These are phyloP conservation scores for Leptographium flavum DNA, from an alignment of 2,329 filamentous ascomycete genomes.

Conservation along the genomic window DNA sequence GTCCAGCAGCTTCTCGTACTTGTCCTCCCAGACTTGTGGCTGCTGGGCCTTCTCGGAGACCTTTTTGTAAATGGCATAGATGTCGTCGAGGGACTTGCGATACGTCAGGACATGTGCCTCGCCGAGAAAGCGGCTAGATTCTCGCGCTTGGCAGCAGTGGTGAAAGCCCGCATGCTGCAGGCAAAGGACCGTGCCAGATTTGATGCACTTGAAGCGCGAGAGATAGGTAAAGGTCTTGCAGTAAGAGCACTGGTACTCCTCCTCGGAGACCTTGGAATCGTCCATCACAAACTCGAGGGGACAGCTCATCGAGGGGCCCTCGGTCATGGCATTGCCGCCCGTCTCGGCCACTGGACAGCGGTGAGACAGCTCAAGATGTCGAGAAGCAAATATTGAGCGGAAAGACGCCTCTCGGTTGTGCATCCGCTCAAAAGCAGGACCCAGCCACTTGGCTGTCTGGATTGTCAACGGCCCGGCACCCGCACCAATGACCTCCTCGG, in stretches of 20 bases:
- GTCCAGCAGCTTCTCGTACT: conserved; percentile 71
- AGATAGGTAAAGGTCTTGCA: conserved; percentile 90
- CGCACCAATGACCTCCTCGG: conserved; percentile 53
- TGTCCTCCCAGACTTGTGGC: conserved; percentile 81
- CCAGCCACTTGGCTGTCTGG: conserved; percentile 88
- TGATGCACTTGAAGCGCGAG: conserved; percentile 76
- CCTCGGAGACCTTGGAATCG: conserved; percentile 67
- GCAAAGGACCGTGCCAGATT: conserved; percentile 69
- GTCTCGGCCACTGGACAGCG: conserved; percentile 36
- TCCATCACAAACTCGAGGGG: conserved; percentile 49
- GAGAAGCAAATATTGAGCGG: conserved; percentile 55
- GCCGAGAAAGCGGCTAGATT: conserved; percentile 53
- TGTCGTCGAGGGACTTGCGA: conserved; percentile 58
- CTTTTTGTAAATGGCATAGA: conserved; percentile 54
- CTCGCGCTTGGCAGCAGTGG: conserved; percentile 61
- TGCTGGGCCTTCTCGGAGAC: conserved; percentile 74
- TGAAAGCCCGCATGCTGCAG: conserved; percentile 66
- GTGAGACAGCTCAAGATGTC: conserved; percentile 31
- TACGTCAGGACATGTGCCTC: conserved; percentile 62
- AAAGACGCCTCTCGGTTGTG: conserved; percentile 56
- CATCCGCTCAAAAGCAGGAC: conserved; percentile 70
- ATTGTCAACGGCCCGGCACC: conserved; percentile 43
- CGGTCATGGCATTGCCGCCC: conserved; percentile 18
- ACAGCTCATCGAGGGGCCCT: conserved; percentile 23
- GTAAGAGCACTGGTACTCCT: conserved; percentile 80